Base-by-base conservation (phyloP, 768 basidiomycete species). In the Glaciozyma antarctica region DNA sequence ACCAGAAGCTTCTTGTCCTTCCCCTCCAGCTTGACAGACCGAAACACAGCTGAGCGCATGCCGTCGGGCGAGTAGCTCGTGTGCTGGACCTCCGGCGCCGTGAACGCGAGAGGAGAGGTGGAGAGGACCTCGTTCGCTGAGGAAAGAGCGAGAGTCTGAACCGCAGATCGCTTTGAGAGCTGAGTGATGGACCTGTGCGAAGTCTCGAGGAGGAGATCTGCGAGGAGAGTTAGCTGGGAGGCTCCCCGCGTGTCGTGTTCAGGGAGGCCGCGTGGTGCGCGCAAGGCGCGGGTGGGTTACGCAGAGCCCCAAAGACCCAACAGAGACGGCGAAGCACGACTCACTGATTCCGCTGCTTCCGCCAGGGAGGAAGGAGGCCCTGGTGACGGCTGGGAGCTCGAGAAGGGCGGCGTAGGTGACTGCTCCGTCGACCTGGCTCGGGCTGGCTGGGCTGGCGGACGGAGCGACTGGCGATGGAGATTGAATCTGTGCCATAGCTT, bases 1-100 rank as follows among this genome's bases (percentile, higher is more conserved):
- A 87, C 79, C 60, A 78, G 81, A 43, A 84, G 79, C 66, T 79
- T 82, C 65, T 80, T 78, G 34, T 58, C 45, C 6, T 61, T 63
- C 1, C 65, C 63, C 45, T 63, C 59, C 19, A 63, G 72, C 12
- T 73, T 43, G 3, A 73, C 68, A 38, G 78, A 78, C 10, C 81
- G 79, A 41, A 87, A 77, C 45, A 82, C 68, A 1, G 81, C 85
- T 2, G 79, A 77, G 19, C 76, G 76, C 26, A 72, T 72, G 22
- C 77, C 77, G 9, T 77, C 79, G 0, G 80, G 78, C 13, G 85
- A 85, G 17, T 77, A 62, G 7, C 76, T 71, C n/a, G 79, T 77
- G 54, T 63, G 62, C 47, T 62, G 57, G 47, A 71, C 59, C 16
- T 61, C 62, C 4, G 55, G 45, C 12, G 61, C 53, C 32, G 49